Conservation (phyloP, 2,329 filamentous ascomycete genomes). For the Trichoderma sp. region DNA sequence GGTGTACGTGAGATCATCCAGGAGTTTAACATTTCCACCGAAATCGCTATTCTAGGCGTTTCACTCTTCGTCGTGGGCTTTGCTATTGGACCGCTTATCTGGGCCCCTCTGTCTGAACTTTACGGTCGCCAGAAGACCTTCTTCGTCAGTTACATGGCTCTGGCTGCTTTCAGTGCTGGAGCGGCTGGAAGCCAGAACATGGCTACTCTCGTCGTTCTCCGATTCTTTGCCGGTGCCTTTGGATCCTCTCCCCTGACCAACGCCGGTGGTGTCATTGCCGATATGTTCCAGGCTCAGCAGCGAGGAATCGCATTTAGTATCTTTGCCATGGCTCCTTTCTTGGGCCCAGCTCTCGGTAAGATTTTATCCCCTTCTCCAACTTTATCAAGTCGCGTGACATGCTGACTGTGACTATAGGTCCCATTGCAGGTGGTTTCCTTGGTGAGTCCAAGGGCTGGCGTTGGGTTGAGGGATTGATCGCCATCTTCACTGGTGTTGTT, state of each 20-base stretch:
- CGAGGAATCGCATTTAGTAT: constrained; percentile 57
- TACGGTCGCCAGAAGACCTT: constrained; percentile 60
- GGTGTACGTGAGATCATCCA: constrained; percentile 51
- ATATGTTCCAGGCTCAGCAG: constrained; percentile 55
- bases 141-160: constrained; percentile 53
- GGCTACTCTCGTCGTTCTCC: constrained; percentile 58
- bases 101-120: constrained; percentile 64
- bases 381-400: background rate
- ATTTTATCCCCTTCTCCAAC: background rate
- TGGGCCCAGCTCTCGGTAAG: constrained; percentile 55
- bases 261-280: constrained; percentile 60
- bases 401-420: constrained; percentile 37
- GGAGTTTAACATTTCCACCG: constrained; percentile 50
- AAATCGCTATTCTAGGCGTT: constrained; percentile 58
- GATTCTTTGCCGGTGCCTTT: constrained; percentile 65
- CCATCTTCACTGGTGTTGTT: constrained; percentile 57
- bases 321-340: constrained; percentile 61
- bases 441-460: constrained; percentile 59
- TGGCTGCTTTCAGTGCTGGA: constrained; percentile 61
- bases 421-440: constrained; percentile 61
- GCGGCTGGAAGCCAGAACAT: constrained; percentile 56
- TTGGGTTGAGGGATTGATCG: constrained; percentile 62
- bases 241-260: constrained; percentile 62
- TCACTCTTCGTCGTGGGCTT: constrained; percentile 64
- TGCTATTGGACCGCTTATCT: constrained; percentile 59